phyloP scores from a whole-genome alignment of 495 filamentous ascomycete species.

The Penicillium pancosmium region DNA sequence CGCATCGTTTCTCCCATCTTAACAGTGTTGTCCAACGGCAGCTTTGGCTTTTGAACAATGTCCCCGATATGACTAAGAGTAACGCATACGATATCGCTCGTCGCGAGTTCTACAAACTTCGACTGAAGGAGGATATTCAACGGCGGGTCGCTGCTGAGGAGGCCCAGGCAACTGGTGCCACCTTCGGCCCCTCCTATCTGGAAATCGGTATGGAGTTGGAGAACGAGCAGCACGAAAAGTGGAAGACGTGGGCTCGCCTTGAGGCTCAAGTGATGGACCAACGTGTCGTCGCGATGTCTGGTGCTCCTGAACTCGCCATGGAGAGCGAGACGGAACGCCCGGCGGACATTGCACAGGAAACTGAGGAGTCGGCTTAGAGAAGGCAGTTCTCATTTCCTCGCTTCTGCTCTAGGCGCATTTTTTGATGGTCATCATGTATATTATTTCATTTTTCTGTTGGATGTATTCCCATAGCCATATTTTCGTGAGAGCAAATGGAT shows the following conservation, averaged over 20 bases:
- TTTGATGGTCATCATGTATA: slow-evolving; percentile 40
- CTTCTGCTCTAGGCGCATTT: slow-evolving; percentile 5
- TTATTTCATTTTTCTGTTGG: slow-evolving; percentile 31
- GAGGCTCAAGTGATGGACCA: slow-evolving; percentile 46
- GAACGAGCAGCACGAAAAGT: slow-evolving; percentile 71
- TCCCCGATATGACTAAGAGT: slow-evolving; percentile 58
- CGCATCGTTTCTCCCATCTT: slow-evolving; percentile 1
- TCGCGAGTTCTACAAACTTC: slow-evolving; percentile 84
- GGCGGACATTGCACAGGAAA: slow-evolving; percentile 11
- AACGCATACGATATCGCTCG: slow-evolving; percentile 86
- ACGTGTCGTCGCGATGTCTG: slow-evolving; percentile 32
- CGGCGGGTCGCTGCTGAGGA: slow-evolving; percentile 86
- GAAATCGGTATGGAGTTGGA: slow-evolving; percentile 84
- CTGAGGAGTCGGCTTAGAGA: slow-evolving; percentile 1
- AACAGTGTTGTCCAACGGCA: slow-evolving; percentile 93
- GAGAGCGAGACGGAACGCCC: slow-evolving; percentile 18
- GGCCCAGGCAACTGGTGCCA: slow-evolving; percentile 79
- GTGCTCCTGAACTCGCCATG: slow-evolving; percentile 33
- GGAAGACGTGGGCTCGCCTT: slow-evolving; percentile 77
- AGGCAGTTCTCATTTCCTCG: background rate
- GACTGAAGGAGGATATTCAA: slow-evolving; percentile 81
- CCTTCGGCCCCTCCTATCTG: slow-evolving; percentile 74
- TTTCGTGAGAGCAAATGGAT: slow-evolving; percentile 16
- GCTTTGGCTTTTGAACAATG: slow-evolving; percentile 75
- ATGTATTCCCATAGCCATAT: slow-evolving; percentile 30